Evolutionary conservation across 805 yeast species (phyloP).

Genomic region (Zygosaccharomyces rouxii): DNA sequence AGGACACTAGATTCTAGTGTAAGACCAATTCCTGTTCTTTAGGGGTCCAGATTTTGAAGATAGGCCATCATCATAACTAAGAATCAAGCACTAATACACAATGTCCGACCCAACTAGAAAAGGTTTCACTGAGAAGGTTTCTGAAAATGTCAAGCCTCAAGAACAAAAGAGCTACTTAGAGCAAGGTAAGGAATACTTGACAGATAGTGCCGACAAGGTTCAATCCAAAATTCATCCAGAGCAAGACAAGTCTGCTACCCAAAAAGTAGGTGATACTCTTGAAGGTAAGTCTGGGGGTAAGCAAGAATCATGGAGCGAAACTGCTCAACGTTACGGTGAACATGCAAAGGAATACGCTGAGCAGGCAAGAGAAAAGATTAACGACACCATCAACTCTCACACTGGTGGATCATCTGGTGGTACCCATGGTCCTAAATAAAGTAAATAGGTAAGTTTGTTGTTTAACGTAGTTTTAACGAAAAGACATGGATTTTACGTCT

Average conservation of each 20-base stretch:
- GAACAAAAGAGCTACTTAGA: slow-evolving; percentile 59
- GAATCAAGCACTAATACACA: neutral
- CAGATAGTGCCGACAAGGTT: slow-evolving; percentile 62
- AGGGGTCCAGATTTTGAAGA: no score
- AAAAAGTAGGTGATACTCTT: slow-evolving; percentile 61
- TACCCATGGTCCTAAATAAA: neutral
- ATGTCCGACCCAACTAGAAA: slow-evolving; percentile 68
- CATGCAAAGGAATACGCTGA: slow-evolving; percentile 43
- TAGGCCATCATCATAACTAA: neutral
- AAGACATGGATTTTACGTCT: slow-evolving; percentile 27
- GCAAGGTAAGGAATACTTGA: slow-evolving; percentile 65
- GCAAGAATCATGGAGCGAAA: slow-evolving; percentile 45
- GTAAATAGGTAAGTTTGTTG: neutral
- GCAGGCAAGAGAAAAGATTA: slow-evolving; percentile 5
- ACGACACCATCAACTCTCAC: neutral
- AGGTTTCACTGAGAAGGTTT: slow-evolving; percentile 60
- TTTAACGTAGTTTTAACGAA: neutral
- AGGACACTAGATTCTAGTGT: no score
- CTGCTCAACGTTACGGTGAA: slow-evolving; percentile 56
- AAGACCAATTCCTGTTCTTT: no score
- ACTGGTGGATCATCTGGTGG: neutral
- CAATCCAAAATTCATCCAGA: slow-evolving; percentile 62
- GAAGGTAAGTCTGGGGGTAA: slow-evolving; percentile 52
- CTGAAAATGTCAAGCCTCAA: slow-evolving; percentile 68
- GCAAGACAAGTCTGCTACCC: slow-evolving; percentile 61